phyloP scores from a whole-genome alignment of 192 early-diverging fungal species.

The Oehlia diaphana region DNA sequence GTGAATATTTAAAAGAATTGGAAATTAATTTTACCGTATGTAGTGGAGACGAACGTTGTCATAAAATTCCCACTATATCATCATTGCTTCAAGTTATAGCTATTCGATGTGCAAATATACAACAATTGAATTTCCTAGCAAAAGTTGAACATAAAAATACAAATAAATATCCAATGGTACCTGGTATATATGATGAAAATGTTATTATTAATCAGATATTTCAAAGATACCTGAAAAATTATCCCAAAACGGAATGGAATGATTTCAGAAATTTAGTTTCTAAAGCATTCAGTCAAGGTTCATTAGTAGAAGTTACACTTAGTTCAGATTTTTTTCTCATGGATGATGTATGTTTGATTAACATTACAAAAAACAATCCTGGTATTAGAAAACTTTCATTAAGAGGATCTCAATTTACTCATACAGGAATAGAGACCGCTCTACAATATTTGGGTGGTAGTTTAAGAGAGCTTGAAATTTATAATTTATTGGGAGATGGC shows the following conservation, averaged over 20 bases:
- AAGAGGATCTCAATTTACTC: neutral
- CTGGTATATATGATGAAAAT: neutral
- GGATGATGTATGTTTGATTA: neutral
- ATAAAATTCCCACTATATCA: neutral
- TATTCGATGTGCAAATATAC: neutral
- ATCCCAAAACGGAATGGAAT: neutral
- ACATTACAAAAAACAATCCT: neutral
- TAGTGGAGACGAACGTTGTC: neutral
- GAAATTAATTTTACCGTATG: neutral
- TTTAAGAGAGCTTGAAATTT: neutral
- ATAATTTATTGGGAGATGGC: neutral
- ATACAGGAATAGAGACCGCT: neutral
- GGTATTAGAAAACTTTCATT: neutral
- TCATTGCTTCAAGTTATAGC: neutral
- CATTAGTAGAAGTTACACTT: neutral
- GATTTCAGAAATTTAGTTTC: neutral
- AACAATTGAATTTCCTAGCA: neutral
- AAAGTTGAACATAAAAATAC: neutral
- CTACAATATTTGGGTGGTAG: neutral
- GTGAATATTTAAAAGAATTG: slow-evolving; percentile 6
- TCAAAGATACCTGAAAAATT: neutral
- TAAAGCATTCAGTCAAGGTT: neutral
- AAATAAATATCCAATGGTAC: neutral
- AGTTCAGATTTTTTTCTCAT: slow-evolving; percentile 3
- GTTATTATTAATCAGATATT: neutral